A percentile compares a stretch with the other conserved stretches of the same genome.
These are phyloP conservation scores for Cladobotryum mycophilum DNA, from an alignment of 2,329 filamentous ascomycete species.

Conservation along the genomic window DNA sequence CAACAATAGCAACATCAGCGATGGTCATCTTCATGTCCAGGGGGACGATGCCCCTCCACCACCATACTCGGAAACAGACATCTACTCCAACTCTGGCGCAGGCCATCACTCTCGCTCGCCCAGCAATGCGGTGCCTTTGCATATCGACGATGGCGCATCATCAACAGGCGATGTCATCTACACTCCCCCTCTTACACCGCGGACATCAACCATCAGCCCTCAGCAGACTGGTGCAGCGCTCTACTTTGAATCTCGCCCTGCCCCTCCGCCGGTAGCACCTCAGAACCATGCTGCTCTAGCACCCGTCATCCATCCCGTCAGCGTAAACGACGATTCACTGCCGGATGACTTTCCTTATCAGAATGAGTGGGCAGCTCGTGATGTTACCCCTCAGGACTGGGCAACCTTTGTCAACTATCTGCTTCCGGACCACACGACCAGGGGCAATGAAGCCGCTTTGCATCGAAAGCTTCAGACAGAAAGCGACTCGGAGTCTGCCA, in stretches of 20 bases:
- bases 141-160: conserved; percentile 32
- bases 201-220: conserved; percentile 18
- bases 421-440: conserved; percentile 41
- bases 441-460: conserved; percentile 40
- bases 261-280: conserved; percentile 16
- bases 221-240: conserved; percentile 17
- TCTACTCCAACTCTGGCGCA: conserved; percentile 39
- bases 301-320: conserved; percentile 29
- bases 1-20: conserved; percentile 10
- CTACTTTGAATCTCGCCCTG: conserved; percentile 43
- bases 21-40: conserved; percentile 13
- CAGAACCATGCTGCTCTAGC: conserved; percentile 14
- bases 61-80: conserved; percentile 53
- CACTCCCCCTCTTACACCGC: conserved; percentile 46
- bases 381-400: conserved; percentile 50
- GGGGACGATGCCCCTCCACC: conserved; percentile 42
- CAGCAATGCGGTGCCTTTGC: conserved; percentile 15
- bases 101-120: conserved; percentile 18
- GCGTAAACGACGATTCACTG: conserved; percentile 28
- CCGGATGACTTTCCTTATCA: conserved; percentile 41
- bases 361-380: conserved; percentile 31
- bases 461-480: conserved; percentile 45
- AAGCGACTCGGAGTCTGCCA: conserved; percentile 24
- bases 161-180: conserved; percentile 42
- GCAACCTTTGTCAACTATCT: conserved; percentile 52